phyloP scores from a whole-genome alignment of 768 basidiomycete species.

The Cyathus striatus region DNA sequence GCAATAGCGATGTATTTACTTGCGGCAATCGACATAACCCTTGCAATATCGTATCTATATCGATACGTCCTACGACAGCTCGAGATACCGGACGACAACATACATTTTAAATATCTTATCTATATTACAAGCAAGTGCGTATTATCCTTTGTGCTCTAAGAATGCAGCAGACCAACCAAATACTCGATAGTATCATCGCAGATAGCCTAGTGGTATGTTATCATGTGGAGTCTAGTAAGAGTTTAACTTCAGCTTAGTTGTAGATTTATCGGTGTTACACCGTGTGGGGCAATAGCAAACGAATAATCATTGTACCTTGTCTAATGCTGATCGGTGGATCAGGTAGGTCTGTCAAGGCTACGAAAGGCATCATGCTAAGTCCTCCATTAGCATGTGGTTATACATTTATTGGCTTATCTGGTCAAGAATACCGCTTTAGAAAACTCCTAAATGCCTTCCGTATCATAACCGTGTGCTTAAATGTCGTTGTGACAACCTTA shows the following conservation, averaged over 20 bases:
- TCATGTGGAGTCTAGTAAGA: too few relatives aligned
- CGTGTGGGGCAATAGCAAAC: slow-evolving; percentile 23
- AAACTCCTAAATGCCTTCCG: slow-evolving; percentile 21
- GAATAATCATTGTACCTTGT: slow-evolving; percentile 19
- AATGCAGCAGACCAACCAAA: neutral
- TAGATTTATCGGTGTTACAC: slow-evolving; percentile 27
- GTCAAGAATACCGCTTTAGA: slow-evolving; percentile 20
- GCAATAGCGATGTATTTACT: slow-evolving; percentile 21
- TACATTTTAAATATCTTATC: slow-evolving; percentile 22
- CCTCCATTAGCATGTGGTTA: slow-evolving; percentile 17
- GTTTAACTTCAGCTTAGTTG: too few relatives aligned
- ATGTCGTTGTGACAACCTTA: slow-evolving; percentile 20
- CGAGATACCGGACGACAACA: slow-evolving; percentile 17
- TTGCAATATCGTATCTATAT: slow-evolving; percentile 22
- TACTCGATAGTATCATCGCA: slow-evolving; percentile 19
- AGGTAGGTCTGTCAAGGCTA: slow-evolving; percentile 10
- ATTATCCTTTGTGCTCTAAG: neutral
- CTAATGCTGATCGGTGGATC: slow-evolving; percentile 18
- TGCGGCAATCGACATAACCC: slow-evolving; percentile 21
- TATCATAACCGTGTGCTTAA: slow-evolving; percentile 21
- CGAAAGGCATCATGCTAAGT: neutral
- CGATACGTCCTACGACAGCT: slow-evolving; percentile 18
- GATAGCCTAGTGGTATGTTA: slow-evolving; percentile 21
- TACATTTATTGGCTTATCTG: slow-evolving; percentile 18
- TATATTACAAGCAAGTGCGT: slow-evolving; percentile 28